phyloP scores from a whole-genome alignment of 345 rosid species.

The Physaria fendleri region DNA sequence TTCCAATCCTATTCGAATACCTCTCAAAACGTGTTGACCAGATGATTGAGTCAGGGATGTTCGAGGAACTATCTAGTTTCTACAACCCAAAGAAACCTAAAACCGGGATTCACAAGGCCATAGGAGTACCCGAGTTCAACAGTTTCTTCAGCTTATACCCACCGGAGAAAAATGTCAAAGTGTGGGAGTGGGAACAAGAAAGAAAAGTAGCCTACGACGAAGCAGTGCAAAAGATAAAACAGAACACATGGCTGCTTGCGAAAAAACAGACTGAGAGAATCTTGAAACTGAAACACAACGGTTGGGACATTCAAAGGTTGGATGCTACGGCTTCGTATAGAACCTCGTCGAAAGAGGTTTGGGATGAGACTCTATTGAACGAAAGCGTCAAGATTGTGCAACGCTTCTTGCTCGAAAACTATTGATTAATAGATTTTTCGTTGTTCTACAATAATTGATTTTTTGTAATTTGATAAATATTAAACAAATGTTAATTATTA shows the following conservation, averaged over 20 bases:
- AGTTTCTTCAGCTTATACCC: conserved; percentile 40
- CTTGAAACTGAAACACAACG: conserved; percentile 36
- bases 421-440: neutral
- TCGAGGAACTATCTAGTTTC: conserved; percentile 56
- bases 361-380: conserved; percentile 58
- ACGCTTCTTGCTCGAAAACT: conserved; percentile 42
- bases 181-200: conserved; percentile 15
- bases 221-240: conserved; percentile 51
- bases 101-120: conserved; percentile 51
- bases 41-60: conserved; percentile 66
- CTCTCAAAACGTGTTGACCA: conserved; percentile 59
- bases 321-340: conserved; percentile 60
- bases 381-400: conserved; percentile 70
- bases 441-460: no score
- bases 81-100: no score
- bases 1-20: conserved; percentile 39
- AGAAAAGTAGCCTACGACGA: conserved; percentile 28
- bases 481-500: no score
- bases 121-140: conserved; percentile 76
- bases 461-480: no score
- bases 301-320: conserved; percentile 63
- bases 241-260: conserved; percentile 47
- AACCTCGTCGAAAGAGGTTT: conserved; percentile 37
- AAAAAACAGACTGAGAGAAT: conserved; percentile 63
- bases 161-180: conserved; percentile 11